Conservation (phyloP, 2,329 filamentous ascomycete genomes). For the Thermoascus crustaceus region DNA sequence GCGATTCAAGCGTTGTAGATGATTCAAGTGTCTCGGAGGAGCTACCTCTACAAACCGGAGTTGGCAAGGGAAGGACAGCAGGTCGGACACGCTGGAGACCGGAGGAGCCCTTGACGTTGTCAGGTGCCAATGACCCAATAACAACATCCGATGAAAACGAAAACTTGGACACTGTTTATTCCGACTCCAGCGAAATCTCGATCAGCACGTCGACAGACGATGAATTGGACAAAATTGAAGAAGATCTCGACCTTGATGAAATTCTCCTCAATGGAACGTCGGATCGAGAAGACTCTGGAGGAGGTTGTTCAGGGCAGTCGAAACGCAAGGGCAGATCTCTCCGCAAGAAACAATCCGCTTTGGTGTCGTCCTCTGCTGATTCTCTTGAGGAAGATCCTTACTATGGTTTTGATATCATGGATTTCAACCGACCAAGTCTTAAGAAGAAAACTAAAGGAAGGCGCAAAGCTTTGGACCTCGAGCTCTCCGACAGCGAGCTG, state of each 20-base stretch:
- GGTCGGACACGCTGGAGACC: too few relatives aligned
- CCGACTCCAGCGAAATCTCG: too few relatives aligned
- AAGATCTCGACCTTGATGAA: neutral
- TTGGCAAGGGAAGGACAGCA: too few relatives aligned
- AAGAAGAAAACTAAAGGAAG: constrained; percentile 57
- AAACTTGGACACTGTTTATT: neutral
- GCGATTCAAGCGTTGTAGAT: too few relatives aligned
- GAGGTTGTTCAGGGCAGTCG: neutral
- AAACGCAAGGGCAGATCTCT: constrained; percentile 1
- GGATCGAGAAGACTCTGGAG: too few relatives aligned
- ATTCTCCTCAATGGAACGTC: neutral
- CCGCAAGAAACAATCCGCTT: constrained; percentile 37
- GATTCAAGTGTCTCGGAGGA: too few relatives aligned
- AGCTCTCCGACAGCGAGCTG: constrained; percentile 60
- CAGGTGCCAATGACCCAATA: constrained; percentile 10
- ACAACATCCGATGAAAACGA: neutral
- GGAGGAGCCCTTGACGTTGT: too few relatives aligned
- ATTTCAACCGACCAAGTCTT: constrained; percentile 64
- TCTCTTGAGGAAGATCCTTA: constrained; percentile 52
- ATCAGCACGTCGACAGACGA: neutral
- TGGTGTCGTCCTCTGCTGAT: constrained; percentile 50
- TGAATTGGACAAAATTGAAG: neutral
- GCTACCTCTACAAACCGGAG: too few relatives aligned
- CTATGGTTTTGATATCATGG: constrained; percentile 76
- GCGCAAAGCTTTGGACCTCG: constrained; percentile 46